Evolutionary conservation across 352 stramenopile genomes (phyloP).

Genomic region (Phytophthora sp.): DNA sequence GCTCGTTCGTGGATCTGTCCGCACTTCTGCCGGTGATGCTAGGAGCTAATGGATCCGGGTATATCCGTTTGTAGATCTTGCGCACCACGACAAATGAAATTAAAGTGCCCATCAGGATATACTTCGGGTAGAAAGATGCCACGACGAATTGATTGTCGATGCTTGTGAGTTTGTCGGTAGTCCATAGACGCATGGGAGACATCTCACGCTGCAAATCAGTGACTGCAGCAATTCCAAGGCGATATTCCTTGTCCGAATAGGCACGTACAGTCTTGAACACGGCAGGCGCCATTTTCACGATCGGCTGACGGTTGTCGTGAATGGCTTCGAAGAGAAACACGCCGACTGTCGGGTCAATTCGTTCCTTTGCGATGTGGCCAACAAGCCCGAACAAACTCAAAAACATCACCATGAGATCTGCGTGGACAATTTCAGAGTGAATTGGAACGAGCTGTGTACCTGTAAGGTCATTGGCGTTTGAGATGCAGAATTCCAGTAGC

Average conservation of each 20-base stretch:
- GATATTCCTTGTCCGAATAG: conserved; percentile 34
- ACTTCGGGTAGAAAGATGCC: conserved; percentile 34
- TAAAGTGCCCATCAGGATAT: conserved; percentile 30
- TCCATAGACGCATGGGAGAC: conserved; percentile 39
- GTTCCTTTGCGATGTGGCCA: conserved; percentile 30
- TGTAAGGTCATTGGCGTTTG: conserved; percentile 33
- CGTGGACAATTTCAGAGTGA: conserved; percentile 38
- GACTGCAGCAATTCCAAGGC: conserved; percentile 31
- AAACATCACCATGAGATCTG: conserved; percentile 51
- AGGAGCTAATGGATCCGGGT: conserved; percentile 28
- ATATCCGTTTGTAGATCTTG: conserved; percentile 37
- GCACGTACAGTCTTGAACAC: conserved; percentile 12
- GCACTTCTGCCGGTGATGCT: conserved; percentile 28
- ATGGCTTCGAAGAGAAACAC: conserved; percentile 32
- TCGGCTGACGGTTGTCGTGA: conserved; percentile 30
- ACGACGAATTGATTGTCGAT: conserved; percentile 32
- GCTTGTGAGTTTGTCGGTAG: conserved; percentile 27
- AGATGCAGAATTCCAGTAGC: conserved; percentile 49
- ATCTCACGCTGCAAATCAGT: conserved; percentile 24
- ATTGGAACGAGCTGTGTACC: conserved; percentile 31
- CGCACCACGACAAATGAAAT: conserved; percentile 24
- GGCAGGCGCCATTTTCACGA: conserved; percentile 24
- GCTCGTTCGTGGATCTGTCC: conserved; percentile 34
- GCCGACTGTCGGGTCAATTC: conserved; percentile 31
- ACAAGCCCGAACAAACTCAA: conserved; percentile 32